Evolutionary conservation across 352 stramenopile species (phyloP).

Genomic region (Pythium utonaiense): DNA sequence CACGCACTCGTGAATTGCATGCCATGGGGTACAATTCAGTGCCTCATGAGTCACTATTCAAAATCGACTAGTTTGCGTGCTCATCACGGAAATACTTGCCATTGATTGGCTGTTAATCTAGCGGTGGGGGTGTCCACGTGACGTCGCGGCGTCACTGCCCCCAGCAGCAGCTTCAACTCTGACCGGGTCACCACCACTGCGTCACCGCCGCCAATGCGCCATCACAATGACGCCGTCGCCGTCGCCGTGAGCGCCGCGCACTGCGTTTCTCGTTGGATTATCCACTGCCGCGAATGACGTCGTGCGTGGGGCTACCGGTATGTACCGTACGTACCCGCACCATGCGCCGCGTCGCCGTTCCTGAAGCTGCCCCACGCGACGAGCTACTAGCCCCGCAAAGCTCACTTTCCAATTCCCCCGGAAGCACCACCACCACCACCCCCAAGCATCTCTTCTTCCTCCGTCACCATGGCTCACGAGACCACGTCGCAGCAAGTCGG

Average conservation of each 20-base stretch:
- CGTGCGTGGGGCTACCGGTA: too few relatives aligned
- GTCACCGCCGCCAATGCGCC: slow-evolving; percentile 9
- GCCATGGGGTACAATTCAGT: neutral
- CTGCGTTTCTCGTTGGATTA: slow-evolving; percentile 25
- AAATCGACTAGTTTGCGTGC: slow-evolving; percentile 1
- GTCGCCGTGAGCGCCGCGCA: too few relatives aligned
- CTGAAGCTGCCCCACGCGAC: neutral
- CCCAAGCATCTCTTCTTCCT: neutral
- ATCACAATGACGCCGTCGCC: neutral
- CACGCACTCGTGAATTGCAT: neutral
- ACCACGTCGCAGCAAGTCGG: slow-evolving; percentile 46
- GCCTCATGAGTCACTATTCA: neutral
- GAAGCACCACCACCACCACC: slow-evolving; percentile 6
- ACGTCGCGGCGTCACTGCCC: slow-evolving; percentile 16
- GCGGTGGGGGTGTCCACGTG: too few relatives aligned
- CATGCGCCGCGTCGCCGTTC: neutral
- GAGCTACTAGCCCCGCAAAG: neutral
- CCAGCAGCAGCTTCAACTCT: slow-evolving; percentile 24
- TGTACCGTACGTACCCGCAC: too few relatives aligned
- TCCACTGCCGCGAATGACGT: slow-evolving; percentile 12
- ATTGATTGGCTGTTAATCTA: slow-evolving; percentile 6
- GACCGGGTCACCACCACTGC: neutral
- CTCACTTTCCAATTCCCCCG: slow-evolving; percentile 32
- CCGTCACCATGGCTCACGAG: slow-evolving; percentile 53
- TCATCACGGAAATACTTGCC: neutral